Evolutionary conservation across 2,329 filamentous ascomycete species (phyloP), one percentile per base, ranked within the genome.

Genomic region (Ceratocystis destructans): DNA sequence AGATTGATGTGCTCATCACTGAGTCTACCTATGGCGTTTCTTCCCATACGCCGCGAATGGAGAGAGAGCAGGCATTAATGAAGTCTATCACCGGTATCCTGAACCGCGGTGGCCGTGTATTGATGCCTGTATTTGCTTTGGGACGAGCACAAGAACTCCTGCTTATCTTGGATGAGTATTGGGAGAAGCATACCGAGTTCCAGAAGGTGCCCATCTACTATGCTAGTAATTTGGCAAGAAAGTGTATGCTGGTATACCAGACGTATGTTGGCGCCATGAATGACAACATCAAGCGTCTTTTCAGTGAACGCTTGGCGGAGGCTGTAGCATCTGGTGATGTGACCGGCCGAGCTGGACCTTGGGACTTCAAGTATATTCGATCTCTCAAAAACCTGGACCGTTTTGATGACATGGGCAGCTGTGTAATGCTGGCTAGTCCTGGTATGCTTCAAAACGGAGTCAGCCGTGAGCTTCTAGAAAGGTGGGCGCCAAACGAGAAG

Each of bases 241-340:
- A 96, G 76, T 99, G 94, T 77, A 99, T 99, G 94, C 84, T 96
- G 37, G 91, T 97, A 2, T 99, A 99, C 74, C 94, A 97, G 75
- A 99, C 94, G 1, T 99, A 97, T 72, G 90, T 97, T 62, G 90
- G 92, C 62, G 91, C 92, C 66, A 99, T 99, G 94, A 99, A 99
- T 74, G 93, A 97, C 73, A 97, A 96, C 72, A 97, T 99, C 79
- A 96, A 96, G 75, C 85, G 90, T 10, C 83, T 96, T n/a, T 96
- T 96, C 76, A 83, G 88, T 64, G 91, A 95, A 75, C 86, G 90
- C 61, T 95, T 96, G 85, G 90, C 90, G 3, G 90, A 96, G 74
- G 89, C 90, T 8, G 90, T 96, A 74, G 87, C 88, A 0, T 86
- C 85, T 44, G 89, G 89, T 7, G 88, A 91, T 70, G 82, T 82